Percentiles rank a stretch among this genome's conserved stretches.
Evolutionary conservation across 1,284 basidiomycete genomes (phyloP).

Genomic region (Marasmius sp.): DNA sequence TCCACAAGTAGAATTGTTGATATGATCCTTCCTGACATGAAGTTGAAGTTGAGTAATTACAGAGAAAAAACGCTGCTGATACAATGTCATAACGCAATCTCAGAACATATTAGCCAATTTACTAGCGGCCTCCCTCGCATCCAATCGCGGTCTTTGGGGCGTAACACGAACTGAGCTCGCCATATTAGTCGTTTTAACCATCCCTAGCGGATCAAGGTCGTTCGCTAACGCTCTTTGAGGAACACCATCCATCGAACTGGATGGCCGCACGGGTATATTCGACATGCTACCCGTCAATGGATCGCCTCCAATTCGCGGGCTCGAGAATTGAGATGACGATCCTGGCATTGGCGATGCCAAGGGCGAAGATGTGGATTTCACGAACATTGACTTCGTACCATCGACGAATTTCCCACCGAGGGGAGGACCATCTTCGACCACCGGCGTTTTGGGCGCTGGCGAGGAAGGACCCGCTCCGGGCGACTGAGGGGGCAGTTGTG

Average conservation of each 20-base stretch:
- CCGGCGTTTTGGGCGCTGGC: slow-evolving; percentile 21
- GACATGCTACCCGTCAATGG: slow-evolving; percentile 9
- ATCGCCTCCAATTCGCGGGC: slow-evolving; percentile 11
- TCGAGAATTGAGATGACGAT: slow-evolving; percentile 27
- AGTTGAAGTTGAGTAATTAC: too few species aligned
- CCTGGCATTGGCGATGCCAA: slow-evolving; percentile 20
- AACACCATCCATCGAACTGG: slow-evolving; percentile 16
- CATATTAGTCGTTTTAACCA: slow-evolving; percentile 57
- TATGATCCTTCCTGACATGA: too few species aligned
- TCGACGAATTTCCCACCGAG: slow-evolving; percentile 67
- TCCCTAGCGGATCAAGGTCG: slow-evolving; percentile 63
- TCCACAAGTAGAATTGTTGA: too few species aligned
- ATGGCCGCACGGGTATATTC: slow-evolving; percentile 5
- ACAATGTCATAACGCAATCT: slow-evolving; percentile 4
- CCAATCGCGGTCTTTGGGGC: slow-evolving; percentile 66
- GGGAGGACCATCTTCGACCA: slow-evolving; percentile 41
- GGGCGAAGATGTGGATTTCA: slow-evolving; percentile 44
- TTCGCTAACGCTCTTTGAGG: slow-evolving; percentile 26
- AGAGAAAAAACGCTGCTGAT: not conserved
- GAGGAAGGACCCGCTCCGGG: slow-evolving; percentile 54
- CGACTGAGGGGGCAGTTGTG: slow-evolving; percentile 41
- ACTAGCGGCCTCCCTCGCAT: slow-evolving; percentile 82
- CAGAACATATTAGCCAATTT: slow-evolving; percentile 86
- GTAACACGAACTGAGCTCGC: slow-evolving; percentile 65
- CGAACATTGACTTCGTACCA: slow-evolving; percentile 76